Conservation (phyloP, 306 rosid genomes). For the Morella rubra region DNA sequence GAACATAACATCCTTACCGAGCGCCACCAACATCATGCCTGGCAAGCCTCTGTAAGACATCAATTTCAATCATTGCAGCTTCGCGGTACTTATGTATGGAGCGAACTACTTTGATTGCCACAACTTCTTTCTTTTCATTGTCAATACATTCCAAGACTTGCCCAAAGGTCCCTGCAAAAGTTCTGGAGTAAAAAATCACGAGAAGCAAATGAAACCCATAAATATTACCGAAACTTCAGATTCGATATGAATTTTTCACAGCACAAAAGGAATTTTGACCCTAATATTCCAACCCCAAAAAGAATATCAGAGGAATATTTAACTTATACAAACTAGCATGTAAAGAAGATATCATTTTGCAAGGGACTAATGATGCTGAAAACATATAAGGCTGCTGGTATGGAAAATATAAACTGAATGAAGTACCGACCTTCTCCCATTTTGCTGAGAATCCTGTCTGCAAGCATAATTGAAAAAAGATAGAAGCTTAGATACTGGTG, state of each 20-base stretch:
- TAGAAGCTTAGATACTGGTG: slow-evolving; percentile 22
- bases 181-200: slow-evolving; percentile 4
- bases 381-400: not conserved
- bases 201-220: not conserved
- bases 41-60: slow-evolving; percentile 63
- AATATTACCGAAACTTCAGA: not conserved
- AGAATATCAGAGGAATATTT: not conserved
- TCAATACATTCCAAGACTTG: slow-evolving; percentile 80
- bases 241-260: not conserved
- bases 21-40: slow-evolving; percentile 63
- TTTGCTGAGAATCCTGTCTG: slow-evolving; percentile 76
- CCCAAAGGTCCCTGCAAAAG: slow-evolving; percentile 71
- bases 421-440: slow-evolving; percentile 77
- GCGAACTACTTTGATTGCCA: slow-evolving; percentile 73
- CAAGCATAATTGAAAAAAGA: slow-evolving; percentile 25
- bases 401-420: not conserved
- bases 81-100: slow-evolving; percentile 67
- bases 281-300: not conserved
- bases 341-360: not conserved
- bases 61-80: slow-evolving; percentile 83
- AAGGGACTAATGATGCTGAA: not conserved
- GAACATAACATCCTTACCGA: slow-evolving; percentile 52
- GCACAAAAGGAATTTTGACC: not conserved
- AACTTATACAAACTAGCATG: not conserved
- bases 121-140: slow-evolving; percentile 65